Conservation (phyloP, 2,329 filamentous ascomycete genomes). For the Aspergillus fructus region DNA sequence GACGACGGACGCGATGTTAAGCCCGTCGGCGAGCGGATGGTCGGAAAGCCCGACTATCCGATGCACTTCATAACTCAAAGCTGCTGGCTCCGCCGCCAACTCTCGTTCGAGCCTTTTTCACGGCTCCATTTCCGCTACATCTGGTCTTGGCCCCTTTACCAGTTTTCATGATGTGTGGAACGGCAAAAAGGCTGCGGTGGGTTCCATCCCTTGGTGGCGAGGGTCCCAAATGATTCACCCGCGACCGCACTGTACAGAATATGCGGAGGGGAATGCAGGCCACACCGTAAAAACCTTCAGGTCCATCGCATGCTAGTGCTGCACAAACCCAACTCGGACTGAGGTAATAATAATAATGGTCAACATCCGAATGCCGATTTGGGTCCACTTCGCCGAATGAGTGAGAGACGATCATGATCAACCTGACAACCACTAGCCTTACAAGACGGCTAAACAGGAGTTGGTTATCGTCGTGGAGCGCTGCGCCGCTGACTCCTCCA, state of each 20-base stretch:
- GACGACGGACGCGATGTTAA: neutral
- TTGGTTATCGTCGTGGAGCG: neutral
- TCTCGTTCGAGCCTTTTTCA: neutral
- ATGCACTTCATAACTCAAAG: slow-evolving; percentile 6
- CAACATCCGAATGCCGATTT: neutral
- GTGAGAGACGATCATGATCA: neutral
- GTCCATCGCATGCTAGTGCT: neutral
- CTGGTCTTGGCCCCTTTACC: neutral
- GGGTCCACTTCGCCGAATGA: neutral
- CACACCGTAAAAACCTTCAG: no score
- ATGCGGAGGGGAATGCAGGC: no score
- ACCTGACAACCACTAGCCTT: neutral
- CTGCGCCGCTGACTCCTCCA: neutral
- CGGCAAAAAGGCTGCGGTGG: neutral
- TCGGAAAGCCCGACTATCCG: slow-evolving; percentile 15
- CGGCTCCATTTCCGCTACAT: neutral
- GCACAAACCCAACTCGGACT: neutral
- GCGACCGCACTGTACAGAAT: no score
- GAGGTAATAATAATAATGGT: no score
- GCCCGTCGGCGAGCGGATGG: neutral
- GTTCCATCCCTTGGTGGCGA: neutral
- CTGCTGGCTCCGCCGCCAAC: neutral
- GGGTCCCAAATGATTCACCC: neutral
- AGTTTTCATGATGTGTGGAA: neutral
- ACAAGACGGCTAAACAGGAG: neutral